Base-by-base conservation (phyloP, 78 protist species). In the Dictyostelium citrinum region DNA sequence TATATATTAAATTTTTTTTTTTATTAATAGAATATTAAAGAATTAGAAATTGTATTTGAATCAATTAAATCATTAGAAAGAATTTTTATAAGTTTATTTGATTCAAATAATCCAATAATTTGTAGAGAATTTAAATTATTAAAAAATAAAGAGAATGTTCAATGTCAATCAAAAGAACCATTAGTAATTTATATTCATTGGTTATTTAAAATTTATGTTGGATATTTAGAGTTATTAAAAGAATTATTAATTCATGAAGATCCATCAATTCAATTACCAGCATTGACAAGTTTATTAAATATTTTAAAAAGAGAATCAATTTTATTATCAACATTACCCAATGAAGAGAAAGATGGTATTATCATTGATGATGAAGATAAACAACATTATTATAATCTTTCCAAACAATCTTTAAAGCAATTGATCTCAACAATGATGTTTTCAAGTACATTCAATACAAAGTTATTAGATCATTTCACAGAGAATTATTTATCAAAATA, bases 211-310 rank as follows among this genome's bases (percentile, higher is more conserved):
- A 86, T 86, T n/a, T 86, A 86, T 61, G 41, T 11, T 39, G 29
- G n/a, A 8, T 86, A 86, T 45, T 58, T 86, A 39, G 55, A 86
- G 3, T 43, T 86, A 12, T 39, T 85, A 29, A 24, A 39, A n/a
- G 49, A 45, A 31, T 86, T 86, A 17, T 20, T 86, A 4, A 20
- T 68, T 10, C 72, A 86, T 64, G 81, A 86, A 29, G 92, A 86
- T 77, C 85, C 84, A 77, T 86, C 92, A 9, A 86, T 86, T 77
- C 92, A 86, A 43, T 9, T 86, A 17, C 92, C 92, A 77, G 20
- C 78, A 11, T 12, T 86, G 2, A 77, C 41, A 12, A 86, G 68
- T 43, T 10, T 77, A 20, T 51, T 86, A 33, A 12, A 51, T 20
- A 75, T 86, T 60, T 64, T 86, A 43, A 43, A 43, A 17, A 67